Conservation (phyloP, 2,329 filamentous ascomycete genomes). For the Furcasterigmium sp. region DNA sequence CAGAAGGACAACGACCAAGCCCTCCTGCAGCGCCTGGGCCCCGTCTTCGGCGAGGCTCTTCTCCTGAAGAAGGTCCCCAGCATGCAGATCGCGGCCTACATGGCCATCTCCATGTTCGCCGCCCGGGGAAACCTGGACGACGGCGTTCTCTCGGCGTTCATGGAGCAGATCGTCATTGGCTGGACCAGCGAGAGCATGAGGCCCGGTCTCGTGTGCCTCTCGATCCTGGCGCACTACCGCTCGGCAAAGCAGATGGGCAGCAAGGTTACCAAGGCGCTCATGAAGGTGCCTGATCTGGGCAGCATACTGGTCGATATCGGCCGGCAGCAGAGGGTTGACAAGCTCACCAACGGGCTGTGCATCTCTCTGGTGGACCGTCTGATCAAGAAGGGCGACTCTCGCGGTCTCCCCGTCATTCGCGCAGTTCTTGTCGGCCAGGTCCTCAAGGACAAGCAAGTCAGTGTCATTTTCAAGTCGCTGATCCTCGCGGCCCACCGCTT, state of each 20-base stretch:
- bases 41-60: conserved; percentile 73
- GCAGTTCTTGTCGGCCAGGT: conserved; percentile 55
- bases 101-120: conserved; percentile 81
- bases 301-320: conserved; percentile 56
- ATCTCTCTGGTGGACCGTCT: conserved; percentile 58
- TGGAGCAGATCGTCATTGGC: conserved; percentile 78
- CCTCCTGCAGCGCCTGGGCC: conserved; percentile 59
- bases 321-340: conserved; percentile 62
- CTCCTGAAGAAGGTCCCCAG: conserved; percentile 71
- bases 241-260: conserved; percentile 63
- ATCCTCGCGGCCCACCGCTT: conserved; percentile 56
- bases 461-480: conserved; percentile 61
- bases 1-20: conserved; percentile 79
- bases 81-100: conserved; percentile 82
- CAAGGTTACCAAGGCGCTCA: conserved; percentile 63
- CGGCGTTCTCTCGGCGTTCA: conserved; percentile 73
- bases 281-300: conserved; percentile 59
- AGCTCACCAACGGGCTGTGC: conserved; percentile 66
- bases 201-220: conserved; percentile 72
- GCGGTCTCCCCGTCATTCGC: conserved; percentile 54
- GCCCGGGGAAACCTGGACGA: conserved; percentile 78
- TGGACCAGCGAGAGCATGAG: conserved; percentile 70
- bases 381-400: conserved; percentile 53
- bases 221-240: conserved; percentile 76
- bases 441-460: conserved; percentile 57